Percentiles rank a stretch among this genome's conserved stretches.
These are phyloP conservation scores for Helotiales sp. DNA, from an alignment of 2,329 filamentous ascomycete genomes.

Conservation along the genomic window DNA sequence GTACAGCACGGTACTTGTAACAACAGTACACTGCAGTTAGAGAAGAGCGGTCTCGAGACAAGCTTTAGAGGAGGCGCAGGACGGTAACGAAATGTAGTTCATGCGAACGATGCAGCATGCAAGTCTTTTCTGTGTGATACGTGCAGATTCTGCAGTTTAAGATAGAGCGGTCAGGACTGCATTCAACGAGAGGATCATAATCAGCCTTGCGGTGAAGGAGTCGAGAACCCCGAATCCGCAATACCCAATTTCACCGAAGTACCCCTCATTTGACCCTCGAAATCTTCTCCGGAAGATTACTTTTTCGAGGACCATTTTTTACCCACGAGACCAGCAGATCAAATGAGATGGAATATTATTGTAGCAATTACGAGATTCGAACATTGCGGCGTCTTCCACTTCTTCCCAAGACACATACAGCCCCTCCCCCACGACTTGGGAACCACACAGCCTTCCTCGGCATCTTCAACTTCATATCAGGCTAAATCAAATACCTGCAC, in stretches of 20 bases:
- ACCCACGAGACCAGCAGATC: background rate
- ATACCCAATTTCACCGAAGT: background rate
- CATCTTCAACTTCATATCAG: background rate
- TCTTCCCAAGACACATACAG: background rate
- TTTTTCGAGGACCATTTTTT: background rate
- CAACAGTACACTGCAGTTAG: background rate
- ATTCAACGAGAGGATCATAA: background rate
- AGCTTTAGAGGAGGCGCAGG: constrained; percentile 4
- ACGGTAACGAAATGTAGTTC: background rate
- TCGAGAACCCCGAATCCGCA: background rate
- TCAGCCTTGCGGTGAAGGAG: constrained; percentile 6
- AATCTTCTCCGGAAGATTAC: background rate
- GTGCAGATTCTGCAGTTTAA: constrained; percentile 6
- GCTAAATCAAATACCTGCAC: constrained; percentile 2
- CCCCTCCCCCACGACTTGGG: constrained; percentile 2
- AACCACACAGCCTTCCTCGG: constrained; percentile 3
- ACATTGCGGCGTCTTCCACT: background rate
- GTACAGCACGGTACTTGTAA: background rate
- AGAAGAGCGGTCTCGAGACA: constrained; percentile 2
- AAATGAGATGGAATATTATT: background rate
- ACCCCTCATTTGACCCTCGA: constrained; percentile 4
- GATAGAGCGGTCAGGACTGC: background rate
- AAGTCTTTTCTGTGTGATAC: background rate
- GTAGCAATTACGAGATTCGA: background rate
- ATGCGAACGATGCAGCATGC: constrained; percentile 8